A percentile compares a stretch with the other conserved stretches of the same genome.
These are phyloP conservation scores for Didymella pomorum DNA, from an alignment of 2,329 filamentous ascomycete genomes.

Conservation along the genomic window DNA sequence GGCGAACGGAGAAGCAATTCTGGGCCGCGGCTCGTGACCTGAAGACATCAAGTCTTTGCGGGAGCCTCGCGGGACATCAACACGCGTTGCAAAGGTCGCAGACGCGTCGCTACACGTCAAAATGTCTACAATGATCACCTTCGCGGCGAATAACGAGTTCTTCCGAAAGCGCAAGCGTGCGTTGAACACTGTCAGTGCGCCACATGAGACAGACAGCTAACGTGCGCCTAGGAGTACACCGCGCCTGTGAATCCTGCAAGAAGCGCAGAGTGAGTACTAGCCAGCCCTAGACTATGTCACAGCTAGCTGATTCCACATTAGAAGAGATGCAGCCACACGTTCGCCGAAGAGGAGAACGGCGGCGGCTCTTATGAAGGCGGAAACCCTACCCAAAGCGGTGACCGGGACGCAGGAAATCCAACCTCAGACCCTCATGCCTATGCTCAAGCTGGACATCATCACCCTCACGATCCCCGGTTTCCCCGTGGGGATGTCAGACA, in stretches of 20 bases:
- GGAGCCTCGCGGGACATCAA: constrained; percentile 20
- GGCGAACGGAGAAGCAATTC: constrained; percentile 19
- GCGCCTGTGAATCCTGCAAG: constrained; percentile 56
- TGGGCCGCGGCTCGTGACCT: constrained; percentile 33
- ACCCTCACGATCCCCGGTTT: constrained; percentile 38
- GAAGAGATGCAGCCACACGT: constrained; percentile 55
- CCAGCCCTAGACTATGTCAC: background rate
- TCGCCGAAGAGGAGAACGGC: constrained; percentile 47
- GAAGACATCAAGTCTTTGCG: constrained; percentile 29
- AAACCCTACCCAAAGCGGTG: constrained; percentile 51
- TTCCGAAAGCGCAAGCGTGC: constrained; percentile 55
- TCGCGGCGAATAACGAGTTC: constrained; percentile 56
- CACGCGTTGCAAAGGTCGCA: constrained; percentile 16
- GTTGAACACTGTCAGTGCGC: constrained; percentile 32
- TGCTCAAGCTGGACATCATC: constrained; percentile 30
- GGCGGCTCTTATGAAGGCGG: constrained; percentile 45
- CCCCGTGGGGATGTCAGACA: constrained; percentile 33
- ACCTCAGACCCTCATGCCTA: constrained; percentile 41
- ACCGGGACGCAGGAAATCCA: constrained; percentile 44
- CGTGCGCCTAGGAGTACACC: constrained; percentile 47
- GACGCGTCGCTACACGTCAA: constrained; percentile 21
- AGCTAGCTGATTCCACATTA: constrained; percentile 25
- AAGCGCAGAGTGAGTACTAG: constrained; percentile 50
- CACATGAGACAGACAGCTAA: constrained; percentile 34
- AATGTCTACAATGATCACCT: constrained; percentile 55